phyloP scores from a whole-genome alignment of 1,284 basidiomycete genomes.

The Paramarasmius palmivorus region DNA sequence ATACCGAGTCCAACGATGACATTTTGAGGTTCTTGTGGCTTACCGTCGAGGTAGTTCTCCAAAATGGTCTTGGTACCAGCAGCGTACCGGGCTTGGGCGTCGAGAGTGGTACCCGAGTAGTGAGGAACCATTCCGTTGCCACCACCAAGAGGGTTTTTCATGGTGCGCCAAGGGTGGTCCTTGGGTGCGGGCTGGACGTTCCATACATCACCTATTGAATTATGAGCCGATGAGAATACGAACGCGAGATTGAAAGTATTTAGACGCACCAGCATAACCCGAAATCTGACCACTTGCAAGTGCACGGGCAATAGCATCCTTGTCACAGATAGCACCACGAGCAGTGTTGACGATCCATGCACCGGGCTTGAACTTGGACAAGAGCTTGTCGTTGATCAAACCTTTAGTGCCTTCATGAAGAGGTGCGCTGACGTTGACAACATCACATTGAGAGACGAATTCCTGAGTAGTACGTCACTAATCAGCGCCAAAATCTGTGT shows the following conservation, averaged over 20 bases:
- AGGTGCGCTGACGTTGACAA: constrained; percentile 61
- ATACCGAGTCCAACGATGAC: constrained; percentile 55
- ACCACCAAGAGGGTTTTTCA: constrained; percentile 72
- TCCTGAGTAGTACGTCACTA: constrained; percentile 47
- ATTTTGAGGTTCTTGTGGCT: constrained; percentile 76
- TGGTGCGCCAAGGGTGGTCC: constrained; percentile 51
- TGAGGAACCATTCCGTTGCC: constrained; percentile 87
- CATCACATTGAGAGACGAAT: constrained; percentile 81
- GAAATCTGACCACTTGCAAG: constrained; percentile 76
- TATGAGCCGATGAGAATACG: constrained; percentile 36
- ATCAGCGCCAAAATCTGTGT: constrained; percentile 74
- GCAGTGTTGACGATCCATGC: constrained; percentile 94
- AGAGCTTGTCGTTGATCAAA: too few species aligned
- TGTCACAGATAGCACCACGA: constrained; percentile 89
- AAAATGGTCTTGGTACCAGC: constrained; percentile 80
- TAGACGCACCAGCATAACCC: constrained; percentile 41
- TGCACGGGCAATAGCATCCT: constrained; percentile 77
- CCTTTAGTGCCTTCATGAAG: too few species aligned
- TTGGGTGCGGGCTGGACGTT: constrained; percentile 83
- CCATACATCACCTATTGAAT: constrained; percentile 67
- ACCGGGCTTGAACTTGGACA: constrained; percentile 28
- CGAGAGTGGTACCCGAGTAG: constrained; percentile 87
- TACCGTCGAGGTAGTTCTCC: constrained; percentile 69
- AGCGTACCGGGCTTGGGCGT: constrained; percentile 90
- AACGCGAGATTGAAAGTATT: constrained; percentile 7